phyloP scores from a whole-genome alignment of 1,284 basidiomycete species.

The Lentinus polychrous region DNA sequence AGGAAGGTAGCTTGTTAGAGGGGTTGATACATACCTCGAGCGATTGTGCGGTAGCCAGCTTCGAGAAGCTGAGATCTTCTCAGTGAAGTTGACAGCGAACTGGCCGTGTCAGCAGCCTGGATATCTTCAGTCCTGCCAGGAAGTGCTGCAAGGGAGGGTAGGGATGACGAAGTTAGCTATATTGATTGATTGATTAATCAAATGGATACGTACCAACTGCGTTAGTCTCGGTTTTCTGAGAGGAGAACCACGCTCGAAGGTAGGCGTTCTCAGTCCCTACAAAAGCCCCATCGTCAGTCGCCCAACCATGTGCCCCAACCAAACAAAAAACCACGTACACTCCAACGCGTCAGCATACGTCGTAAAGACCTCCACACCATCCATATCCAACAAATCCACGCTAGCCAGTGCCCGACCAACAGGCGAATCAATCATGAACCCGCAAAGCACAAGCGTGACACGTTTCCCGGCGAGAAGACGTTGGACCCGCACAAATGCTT shows the following conservation, averaged over 20 bases:
- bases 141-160: slow-evolving; percentile 34
- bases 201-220: slow-evolving; percentile 26
- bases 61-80: slow-evolving; percentile 69
- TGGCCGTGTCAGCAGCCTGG: slow-evolving; percentile 34
- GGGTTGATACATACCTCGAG: slow-evolving; percentile 35
- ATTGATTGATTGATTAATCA: not conserved
- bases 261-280: slow-evolving; percentile 88
- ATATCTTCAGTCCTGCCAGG: slow-evolving; percentile 49
- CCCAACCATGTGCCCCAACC: not conserved
- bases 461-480: slow-evolving; percentile 71
- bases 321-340: slow-evolving; percentile 45
- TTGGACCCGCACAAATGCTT: slow-evolving; percentile 91
- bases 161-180: too few relatives aligned
- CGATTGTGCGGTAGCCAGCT: slow-evolving; percentile 69
- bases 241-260: slow-evolving; percentile 67
- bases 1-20: not conserved
- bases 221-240: slow-evolving; percentile 47
- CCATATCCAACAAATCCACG: slow-evolving; percentile 72
- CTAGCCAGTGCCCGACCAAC: slow-evolving; percentile 68
- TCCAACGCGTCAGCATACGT: slow-evolving; percentile 90
- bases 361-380: slow-evolving; percentile 78
- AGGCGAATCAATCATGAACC: slow-evolving; percentile 54
- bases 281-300: not conserved
- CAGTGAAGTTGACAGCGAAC: slow-evolving; percentile 66
- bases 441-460: slow-evolving; percentile 87